Evolutionary conservation across 768 basidiomycete genomes (phyloP).

Genomic region (Cystofilobasidium ferigula): DNA sequence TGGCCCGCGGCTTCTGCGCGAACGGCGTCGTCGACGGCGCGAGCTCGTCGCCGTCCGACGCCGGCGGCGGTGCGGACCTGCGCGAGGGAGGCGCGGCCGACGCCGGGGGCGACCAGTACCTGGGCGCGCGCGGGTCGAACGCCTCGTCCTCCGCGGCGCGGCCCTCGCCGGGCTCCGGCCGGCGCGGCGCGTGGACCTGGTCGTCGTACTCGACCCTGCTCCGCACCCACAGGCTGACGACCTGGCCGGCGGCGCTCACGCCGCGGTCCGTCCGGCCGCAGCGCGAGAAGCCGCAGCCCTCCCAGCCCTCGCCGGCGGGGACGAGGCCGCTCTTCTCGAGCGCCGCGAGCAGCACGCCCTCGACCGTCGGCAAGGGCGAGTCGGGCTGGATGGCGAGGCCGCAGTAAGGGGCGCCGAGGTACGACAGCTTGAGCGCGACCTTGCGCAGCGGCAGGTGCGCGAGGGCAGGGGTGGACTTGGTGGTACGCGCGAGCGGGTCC

Average conservation of each 20-base stretch:
- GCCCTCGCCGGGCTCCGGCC: constrained; percentile 27
- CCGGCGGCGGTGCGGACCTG: neutral
- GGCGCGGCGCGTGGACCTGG: constrained; percentile 7
- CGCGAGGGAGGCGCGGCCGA: neutral
- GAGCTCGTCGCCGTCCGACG: constrained; percentile 26
- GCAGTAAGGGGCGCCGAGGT: constrained; percentile 82
- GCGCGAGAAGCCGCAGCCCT: constrained; percentile 73
- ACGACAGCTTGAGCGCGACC: constrained; percentile 86
- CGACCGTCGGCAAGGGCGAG: constrained; percentile 70
- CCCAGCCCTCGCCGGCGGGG: constrained; percentile 53
- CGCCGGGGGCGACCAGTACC: constrained; percentile 2
- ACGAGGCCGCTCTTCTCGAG: constrained; percentile 66
- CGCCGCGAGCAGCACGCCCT: constrained; percentile 70
- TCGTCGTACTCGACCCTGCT: constrained; percentile 42
- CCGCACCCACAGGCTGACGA: constrained; percentile 80
- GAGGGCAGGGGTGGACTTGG: constrained; percentile 43
- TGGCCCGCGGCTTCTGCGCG: neutral
- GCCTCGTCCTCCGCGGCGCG: neutral
- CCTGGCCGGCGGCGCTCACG: constrained; percentile 88
- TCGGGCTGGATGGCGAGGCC: constrained; percentile 75
- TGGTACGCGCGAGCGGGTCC: neutral
- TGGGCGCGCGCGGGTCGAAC: neutral
- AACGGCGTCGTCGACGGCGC: constrained; percentile 21
- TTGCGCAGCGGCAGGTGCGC: constrained; percentile 62
- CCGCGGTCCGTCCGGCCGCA: constrained; percentile 93